Evolutionary conservation across 805 yeast genomes (phyloP).

Genomic region (Nakazawaea wyomingensis): DNA sequence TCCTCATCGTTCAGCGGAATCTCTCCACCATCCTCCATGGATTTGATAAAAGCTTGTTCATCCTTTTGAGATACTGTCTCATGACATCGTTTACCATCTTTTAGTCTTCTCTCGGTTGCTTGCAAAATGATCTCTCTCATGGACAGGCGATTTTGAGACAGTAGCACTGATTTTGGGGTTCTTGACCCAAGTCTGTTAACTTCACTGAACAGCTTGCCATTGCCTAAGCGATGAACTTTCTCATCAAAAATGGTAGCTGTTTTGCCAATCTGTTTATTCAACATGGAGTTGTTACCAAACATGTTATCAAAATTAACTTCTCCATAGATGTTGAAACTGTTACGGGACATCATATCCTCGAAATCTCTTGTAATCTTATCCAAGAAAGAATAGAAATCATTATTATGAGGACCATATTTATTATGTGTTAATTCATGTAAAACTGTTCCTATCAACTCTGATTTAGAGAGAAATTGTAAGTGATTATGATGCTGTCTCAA

Average conservation of each 20-base stretch:
- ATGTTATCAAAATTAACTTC: conserved; percentile 44
- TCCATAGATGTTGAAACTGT: conserved; percentile 39
- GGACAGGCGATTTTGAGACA: conserved; percentile 13
- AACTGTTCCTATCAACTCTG: conserved; percentile 73
- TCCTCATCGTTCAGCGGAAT: conserved; percentile 39
- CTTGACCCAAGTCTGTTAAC: conserved; percentile 24
- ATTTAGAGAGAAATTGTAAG: conserved; percentile 51
- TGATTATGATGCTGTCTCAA: conserved; percentile 56
- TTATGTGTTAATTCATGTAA: conserved; percentile 88
- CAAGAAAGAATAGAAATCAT: conserved; percentile 55
- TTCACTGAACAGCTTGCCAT: conserved; percentile 36
- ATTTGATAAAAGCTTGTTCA: conserved; percentile 19
- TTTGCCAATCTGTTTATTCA: conserved; percentile 14
- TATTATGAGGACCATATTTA: conserved; percentile 74
- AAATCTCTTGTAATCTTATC: conserved; percentile 55
- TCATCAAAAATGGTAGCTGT: conserved; percentile 28
- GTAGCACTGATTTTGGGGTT: conserved; percentile 6
- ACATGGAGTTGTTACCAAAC: conserved; percentile 32
- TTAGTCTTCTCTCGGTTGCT: conserved; percentile 59
- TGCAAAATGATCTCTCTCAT: conserved; percentile 42
- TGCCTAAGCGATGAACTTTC: conserved; percentile 36
- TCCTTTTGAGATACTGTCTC: conserved; percentile 17
- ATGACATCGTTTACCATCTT: conserved; percentile 47
- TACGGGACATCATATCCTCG: conserved; percentile 35
- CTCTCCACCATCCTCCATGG: conserved; percentile 22